Conservation (phyloP, 441 rosid species). For the Mallotus japonicus region DNA sequence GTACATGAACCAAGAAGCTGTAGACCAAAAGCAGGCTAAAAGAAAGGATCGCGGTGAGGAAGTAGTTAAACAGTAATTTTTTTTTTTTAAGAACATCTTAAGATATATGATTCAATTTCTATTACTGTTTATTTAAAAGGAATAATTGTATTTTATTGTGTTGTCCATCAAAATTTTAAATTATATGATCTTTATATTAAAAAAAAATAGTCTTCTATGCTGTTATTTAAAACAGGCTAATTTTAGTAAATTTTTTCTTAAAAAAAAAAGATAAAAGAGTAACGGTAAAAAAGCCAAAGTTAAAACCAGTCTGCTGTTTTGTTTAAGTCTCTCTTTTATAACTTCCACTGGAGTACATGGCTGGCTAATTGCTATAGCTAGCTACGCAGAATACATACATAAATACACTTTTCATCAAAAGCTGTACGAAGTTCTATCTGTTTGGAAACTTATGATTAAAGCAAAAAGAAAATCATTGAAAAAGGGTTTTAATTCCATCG, state of each 20-base stretch:
- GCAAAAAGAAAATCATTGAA: not conserved
- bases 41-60: not conserved
- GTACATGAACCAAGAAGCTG: not conserved
- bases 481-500: too few species aligned
- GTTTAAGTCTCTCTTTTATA: not conserved
- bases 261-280: not conserved
- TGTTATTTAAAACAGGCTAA: not conserved
- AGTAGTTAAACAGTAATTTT: too few species aligned
- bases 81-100: too few species aligned
- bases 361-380: too few species aligned
- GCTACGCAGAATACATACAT: not conserved
- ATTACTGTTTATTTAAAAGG: too few species aligned
- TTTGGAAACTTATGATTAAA: not conserved
- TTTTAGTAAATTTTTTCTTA: not conserved
- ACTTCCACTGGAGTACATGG: not conserved
- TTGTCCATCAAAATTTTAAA: too few species aligned
- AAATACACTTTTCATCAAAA: not conserved
- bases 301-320: not conserved
- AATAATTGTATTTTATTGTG: too few species aligned
- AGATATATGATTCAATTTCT: too few species aligned
- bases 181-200: too few species aligned
- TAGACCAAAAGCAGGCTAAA: not conserved
- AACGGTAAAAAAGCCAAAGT: not conserved
- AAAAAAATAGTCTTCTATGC: too few species aligned
- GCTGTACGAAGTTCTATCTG: not conserved